phyloP scores from a whole-genome alignment of 805 yeast genomes.

The Hagleromyces aurorensis region DNA sequence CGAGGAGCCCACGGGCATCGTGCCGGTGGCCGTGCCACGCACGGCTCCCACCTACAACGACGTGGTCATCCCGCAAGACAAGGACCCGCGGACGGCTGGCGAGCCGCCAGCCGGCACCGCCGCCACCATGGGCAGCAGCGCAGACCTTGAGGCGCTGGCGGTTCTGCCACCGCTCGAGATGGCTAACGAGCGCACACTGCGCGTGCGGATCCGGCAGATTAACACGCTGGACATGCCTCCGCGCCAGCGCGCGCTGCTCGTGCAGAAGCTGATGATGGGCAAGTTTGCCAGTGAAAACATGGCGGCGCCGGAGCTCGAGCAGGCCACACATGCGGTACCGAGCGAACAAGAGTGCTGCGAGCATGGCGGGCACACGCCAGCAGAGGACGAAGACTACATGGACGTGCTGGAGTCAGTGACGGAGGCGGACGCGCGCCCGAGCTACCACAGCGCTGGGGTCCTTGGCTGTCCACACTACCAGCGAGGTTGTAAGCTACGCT shows the following conservation, averaged over 20 bases:
- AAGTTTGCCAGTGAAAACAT: conserved; percentile 54
- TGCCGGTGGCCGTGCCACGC: conserved; percentile 39
- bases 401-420: conserved; percentile 32
- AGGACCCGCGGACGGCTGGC: conserved; percentile 17
- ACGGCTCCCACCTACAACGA: conserved; percentile 44
- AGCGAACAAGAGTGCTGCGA: conserved; percentile 5
- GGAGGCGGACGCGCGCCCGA: conserved; percentile 40
- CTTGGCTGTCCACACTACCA: conserved; percentile 81
- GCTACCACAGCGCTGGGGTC: conserved; percentile 41
- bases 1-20: conserved; percentile 51
- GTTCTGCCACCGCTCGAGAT: conserved; percentile 8
- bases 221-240: conserved; percentile 11
- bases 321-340: conserved; percentile 1
- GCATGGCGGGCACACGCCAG: conserved; percentile 20
- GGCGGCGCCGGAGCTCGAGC: conserved; percentile 29
- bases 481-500: conserved; percentile 75
- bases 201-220: conserved; percentile 13
- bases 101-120: not conserved
- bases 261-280: conserved; percentile 63
- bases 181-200: conserved; percentile 11
- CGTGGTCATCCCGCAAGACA: conserved; percentile 42
- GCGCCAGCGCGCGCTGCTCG: conserved; percentile 28
- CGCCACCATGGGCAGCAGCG: not conserved
- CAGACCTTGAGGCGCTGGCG: conserved; percentile 6
- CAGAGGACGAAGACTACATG: conserved; percentile 32